Base-by-base conservation (phyloP, 768 basidiomycete genomes). In the Leccinum fibrillosum region DNA sequence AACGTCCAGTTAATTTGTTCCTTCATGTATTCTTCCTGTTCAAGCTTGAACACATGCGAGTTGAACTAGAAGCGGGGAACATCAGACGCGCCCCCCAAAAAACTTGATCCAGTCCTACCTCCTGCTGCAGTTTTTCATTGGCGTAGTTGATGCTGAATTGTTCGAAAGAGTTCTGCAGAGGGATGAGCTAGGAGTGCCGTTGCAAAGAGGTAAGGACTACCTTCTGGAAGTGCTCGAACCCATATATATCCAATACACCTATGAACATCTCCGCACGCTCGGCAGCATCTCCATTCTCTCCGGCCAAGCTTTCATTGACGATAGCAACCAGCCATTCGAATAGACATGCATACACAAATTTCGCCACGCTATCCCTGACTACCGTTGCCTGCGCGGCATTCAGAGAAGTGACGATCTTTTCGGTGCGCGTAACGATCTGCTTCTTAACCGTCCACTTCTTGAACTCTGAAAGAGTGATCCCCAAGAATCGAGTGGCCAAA, bases 111-210 rank as follows among this genome's bases (percentile, higher is more conserved):
- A 26, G 3, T 59, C 79, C 50, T 64, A 92, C 94, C 86, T 98
- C 95, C 74, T 98, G 97, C 66, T 99, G 97, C 49, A 98, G 74
- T 74, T 95, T 94, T 73, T 95, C 97, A 68, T 99, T 99, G 23
- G 97, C 97, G 71, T 98, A 99, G 71, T 99, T 99, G 78, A 99
- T 99, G 74, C 95, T 98, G 76, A 99, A 99, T 77, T 99, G 97
- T 75, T 99, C 94, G 66, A 96, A 91, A 2, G 88, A 90, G 66
- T 92, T 90, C 88, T 90, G 62, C 42, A n/a, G 2, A 28, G 12
- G 34, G 19, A 58, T 65, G 34, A 67, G 60, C 37, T 30, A 9
- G 6, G 35, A 56, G 44, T 13, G 45, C 7, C 26, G 32, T 25
- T 30, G 30, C 21, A 50, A 23, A 25, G 3, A 51, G 47, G 17